Evolutionary conservation across 768 basidiomycete genomes (phyloP), one percentile per base, ranked within the genome.

Genomic region (Termitomyces sp.): DNA sequence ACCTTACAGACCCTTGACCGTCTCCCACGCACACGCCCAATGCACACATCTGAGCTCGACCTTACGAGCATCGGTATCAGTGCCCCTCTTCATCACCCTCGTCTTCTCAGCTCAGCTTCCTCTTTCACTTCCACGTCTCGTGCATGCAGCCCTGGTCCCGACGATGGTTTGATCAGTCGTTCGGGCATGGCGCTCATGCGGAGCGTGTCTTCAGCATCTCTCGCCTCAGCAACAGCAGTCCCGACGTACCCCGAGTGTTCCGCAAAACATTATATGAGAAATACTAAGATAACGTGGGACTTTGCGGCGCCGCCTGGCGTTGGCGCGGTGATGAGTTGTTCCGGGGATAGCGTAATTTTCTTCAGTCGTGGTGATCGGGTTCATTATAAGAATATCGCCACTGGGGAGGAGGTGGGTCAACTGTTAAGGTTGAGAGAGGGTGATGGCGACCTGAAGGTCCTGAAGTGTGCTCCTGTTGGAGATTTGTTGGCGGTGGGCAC

Each of bases 401-500:
- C 67, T 1, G 71, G 67, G 51, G 76, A 77, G 45, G 80, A 82
- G 44, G 74, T 80, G 9, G 74, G 73, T 30, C 83, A 83, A 66
- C 64, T 85, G 20, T 81, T 78, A 68, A 81, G 81, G 63, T 65
- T 84, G 18, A 69, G 73, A 41, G 80, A 80, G 24, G 73, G 69
- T 53, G 70, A 75, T 41, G 84, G 84, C 1, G 71, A 75, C 50
- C 63, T 84, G 56, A 72, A 71, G 20, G 69, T 78, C 6, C 67
- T 85, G 44, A 73, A 33, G 6, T 51, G 48, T 33, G 48, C 48
- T 11, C 56, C 48, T 33, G 16, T n/a, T 24, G 54, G 54, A 6
- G 73, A 79, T 39, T 59, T 80, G 48, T 74, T 92, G 34, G 87
- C 88, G 1, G 69, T 90, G 18, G 84, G 82, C 1, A 85, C 86